A percentile compares a stretch with the other conserved stretches of the same genome.
Evolutionary conservation across 179 eudicot species (phyloP).

Genomic region (Gypsophila paniculata): DNA sequence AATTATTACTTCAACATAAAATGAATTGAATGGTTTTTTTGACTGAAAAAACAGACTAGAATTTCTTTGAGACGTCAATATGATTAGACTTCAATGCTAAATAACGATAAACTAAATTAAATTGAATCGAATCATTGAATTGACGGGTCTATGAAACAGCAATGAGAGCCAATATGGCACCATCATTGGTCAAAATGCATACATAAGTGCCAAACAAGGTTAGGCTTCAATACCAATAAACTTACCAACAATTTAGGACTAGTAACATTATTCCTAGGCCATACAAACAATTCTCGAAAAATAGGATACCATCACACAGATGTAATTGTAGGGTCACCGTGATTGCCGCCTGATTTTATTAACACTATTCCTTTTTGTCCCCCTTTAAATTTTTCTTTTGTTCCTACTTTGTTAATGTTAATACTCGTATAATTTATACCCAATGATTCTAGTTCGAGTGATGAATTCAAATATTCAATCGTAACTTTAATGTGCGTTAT

Average conservation of each 20-base stretch:
- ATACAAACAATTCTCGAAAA: background rate
- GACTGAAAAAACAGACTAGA: too few relatives aligned
- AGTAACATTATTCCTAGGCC: background rate
- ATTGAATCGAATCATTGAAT: too few relatives aligned
- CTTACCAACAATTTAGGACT: background rate
- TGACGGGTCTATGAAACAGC: too few relatives aligned
- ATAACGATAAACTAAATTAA: too few relatives aligned
- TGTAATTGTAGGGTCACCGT: constrained; percentile 23
- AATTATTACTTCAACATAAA: too few relatives aligned
- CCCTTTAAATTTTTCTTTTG: constrained; percentile 2
- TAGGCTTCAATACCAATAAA: background rate
- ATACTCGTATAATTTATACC: too few relatives aligned
- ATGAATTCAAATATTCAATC: too few relatives aligned
- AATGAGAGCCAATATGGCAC: background rate
- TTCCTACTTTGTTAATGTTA: constrained; percentile 12
- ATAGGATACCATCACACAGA: constrained; percentile 2
- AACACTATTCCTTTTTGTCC: constrained; percentile 21
- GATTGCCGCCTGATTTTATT: constrained; percentile 24
- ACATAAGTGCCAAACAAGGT: background rate
- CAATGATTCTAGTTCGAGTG: too few relatives aligned
- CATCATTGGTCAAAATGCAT: background rate
- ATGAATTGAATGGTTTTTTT: too few relatives aligned
- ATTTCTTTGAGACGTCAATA: too few relatives aligned
- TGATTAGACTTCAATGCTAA: background rate
- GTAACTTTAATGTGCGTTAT: too few relatives aligned